A percentile compares a stretch with the other conserved stretches of the same genome.
Conservation (phyloP, 331 rosid species). For the Arachis monticola region DNA sequence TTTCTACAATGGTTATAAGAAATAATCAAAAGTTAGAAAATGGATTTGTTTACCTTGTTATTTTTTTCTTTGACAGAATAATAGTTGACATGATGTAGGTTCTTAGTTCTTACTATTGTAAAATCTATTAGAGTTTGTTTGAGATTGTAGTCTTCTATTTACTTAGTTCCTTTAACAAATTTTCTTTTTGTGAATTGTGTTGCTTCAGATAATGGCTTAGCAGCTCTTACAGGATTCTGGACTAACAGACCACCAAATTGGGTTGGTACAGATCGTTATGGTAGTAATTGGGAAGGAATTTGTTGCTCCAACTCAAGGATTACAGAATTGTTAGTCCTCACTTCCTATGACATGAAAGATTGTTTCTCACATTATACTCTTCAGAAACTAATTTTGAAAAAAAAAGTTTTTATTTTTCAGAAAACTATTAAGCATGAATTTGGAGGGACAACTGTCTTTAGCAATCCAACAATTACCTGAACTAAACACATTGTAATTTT, state of each 20-base stretch:
- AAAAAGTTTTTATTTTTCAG: conserved; percentile 46
- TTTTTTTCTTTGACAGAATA: neutral
- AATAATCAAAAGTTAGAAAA: neutral
- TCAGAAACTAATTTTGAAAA: neutral
- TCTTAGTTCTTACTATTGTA: neutral
- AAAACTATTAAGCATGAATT: conserved; percentile 43
- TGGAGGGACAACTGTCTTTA: conserved; percentile 57
- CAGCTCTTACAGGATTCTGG: conserved; percentile 41
- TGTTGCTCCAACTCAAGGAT: conserved; percentile 46
- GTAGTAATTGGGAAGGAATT: conserved; percentile 55
- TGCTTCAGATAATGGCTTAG: conserved; percentile 47
- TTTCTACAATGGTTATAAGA: too few relatives aligned
- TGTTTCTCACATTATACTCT: conserved; percentile 8
- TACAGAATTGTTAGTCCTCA: conserved; percentile 46
- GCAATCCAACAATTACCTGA: conserved; percentile 57
- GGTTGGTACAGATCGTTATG: conserved; percentile 61
- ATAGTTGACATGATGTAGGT: conserved; percentile 16
- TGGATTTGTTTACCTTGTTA: neutral
- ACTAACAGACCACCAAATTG: conserved; percentile 50
- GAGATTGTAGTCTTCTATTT: neutral
- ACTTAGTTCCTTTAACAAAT: conserved; percentile 16
- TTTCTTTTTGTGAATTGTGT: conserved; percentile 3
- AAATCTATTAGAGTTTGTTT: too few relatives aligned
- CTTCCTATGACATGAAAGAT: conserved; percentile 22
- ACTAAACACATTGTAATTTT: conserved; percentile 51